Base-by-base conservation (phyloP, 352 stramenopile genomes). In the Pythium pyrilobum region DNA sequence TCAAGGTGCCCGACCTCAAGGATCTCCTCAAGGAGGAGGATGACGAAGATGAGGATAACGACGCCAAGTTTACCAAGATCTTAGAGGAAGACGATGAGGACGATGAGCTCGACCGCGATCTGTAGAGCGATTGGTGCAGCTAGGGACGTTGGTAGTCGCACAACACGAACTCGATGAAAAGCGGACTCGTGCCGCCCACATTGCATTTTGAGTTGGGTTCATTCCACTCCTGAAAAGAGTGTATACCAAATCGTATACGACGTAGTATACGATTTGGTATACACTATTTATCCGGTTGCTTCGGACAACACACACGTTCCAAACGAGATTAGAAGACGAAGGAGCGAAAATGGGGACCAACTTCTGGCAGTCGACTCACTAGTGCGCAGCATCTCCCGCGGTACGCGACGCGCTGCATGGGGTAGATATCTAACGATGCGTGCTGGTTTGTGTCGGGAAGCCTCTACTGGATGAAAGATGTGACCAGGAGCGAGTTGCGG, bases 281-380 rank as follows among this genome's bases (percentile, higher is more conserved):
- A 45, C 41, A 51, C 18, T 18, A 28, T 41, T 33, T 52, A 47
- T 58, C 31, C 47, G 39, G 56, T 54, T 24, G 38, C 13, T 25
- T 18, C 7, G 15, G 38, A 39, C 23, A n/a, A n/a, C n/a, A n/a
- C n/a, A n/a, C n/a, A n/a, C n/a, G n/a, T n/a, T n/a, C n/a, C n/a
- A n/a, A n/a, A n/a, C n/a, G n/a, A n/a, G n/a, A n/a, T n/a, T n/a
- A n/a, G n/a, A 39, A 8, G 18, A 8, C 2, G 45, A 4, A 23
- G 20, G 33, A 15, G 25, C 45, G n/a, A 67, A 25, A 21, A 95
- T 95, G 85, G 82, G 72, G 62, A 89, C 76, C 67, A 95, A 93
- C 71, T 95, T 95, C 63, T 95, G 85, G 85, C 85, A 95, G 57
- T 95, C 85, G 52, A 93, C 85, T 38, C 85, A 95, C 65, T 95